Evolutionary conservation across 1,139 yeast genomes (phyloP).

Genomic region (Hyphopichia fennica): DNA sequence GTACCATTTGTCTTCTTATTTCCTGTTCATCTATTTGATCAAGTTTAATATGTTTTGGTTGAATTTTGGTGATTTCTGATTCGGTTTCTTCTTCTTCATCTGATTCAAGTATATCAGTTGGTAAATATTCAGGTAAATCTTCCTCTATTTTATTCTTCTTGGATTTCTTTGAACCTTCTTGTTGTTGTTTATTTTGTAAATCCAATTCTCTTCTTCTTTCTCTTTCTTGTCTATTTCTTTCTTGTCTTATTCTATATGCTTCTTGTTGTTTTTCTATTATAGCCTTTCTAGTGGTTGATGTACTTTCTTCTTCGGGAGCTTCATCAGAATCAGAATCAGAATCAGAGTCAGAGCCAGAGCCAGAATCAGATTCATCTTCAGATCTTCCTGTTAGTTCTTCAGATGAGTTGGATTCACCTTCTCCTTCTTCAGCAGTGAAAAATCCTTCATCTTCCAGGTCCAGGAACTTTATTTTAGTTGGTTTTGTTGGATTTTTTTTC

Average conservation of each 20-base stretch:
- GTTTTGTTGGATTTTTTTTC: slow-evolving; percentile 13
- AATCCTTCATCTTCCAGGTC: slow-evolving; percentile 18
- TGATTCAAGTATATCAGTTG: slow-evolving; percentile 45
- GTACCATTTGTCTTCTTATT: slow-evolving; percentile 27
- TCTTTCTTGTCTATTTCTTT: slow-evolving; percentile 36
- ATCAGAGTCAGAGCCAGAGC: slow-evolving; percentile 15
- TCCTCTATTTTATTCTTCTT: slow-evolving; percentile 7
- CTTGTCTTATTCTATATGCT: slow-evolving; percentile 29
- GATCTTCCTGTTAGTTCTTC: slow-evolving; percentile 10
- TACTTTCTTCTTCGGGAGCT: slow-evolving; percentile 52
- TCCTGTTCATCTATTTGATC: slow-evolving; percentile 35
- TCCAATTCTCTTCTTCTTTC: slow-evolving; percentile 54
- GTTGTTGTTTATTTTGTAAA: slow-evolving; percentile 48
- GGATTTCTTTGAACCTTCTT: slow-evolving; percentile 13
- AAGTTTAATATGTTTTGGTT: slow-evolving; percentile 38
- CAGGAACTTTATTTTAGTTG: slow-evolving; percentile 23
- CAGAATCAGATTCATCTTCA: slow-evolving; percentile 10
- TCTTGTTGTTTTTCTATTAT: slow-evolving; percentile 37
- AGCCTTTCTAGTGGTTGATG: slow-evolving; percentile 26
- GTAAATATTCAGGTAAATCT: slow-evolving; percentile 50
- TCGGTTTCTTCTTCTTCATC: slow-evolving; percentile 12
- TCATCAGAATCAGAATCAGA: slow-evolving; percentile 37
- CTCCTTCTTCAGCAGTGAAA: slow-evolving; percentile 18
- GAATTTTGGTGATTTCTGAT: slow-evolving; percentile 9
- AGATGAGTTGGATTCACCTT: slow-evolving; percentile 3